Base-by-base conservation (phyloP, 129 eudicot genomes). In the Tagetes erecta region DNA sequence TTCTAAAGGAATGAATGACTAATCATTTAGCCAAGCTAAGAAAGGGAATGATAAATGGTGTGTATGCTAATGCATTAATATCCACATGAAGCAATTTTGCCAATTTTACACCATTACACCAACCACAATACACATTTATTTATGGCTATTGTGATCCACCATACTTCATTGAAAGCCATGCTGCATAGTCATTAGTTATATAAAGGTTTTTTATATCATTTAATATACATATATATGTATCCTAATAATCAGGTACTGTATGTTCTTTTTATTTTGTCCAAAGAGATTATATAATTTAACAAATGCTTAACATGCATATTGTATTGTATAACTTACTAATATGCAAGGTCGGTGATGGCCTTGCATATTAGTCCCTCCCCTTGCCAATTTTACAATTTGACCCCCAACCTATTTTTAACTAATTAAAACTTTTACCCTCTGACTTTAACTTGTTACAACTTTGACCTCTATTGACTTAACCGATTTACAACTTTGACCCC, bases 81-180 rank as follows among this genome's bases (percentile, higher is more conserved):
- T 56, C 74, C 74, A 79, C 83, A 72, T 72, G 68, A 64, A 53
- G 74, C 52, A 55, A 79, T 44, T 68, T 47, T 52, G 45, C 34
- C 68, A 72, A 42, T 52, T 79, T 5, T 73, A 68, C 76, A 57
- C 69, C 69, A 45, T 47, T 70, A 47, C 64, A 80, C 41, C 83
- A 73, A 66, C 79, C 13, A 67, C 55, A n/a, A 65, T 65, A n/a
- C 51, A 65, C 51, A 20, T 39, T 65, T 40, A 65, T n/a, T 65
- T 40, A 39, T 62, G 45, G 36, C 60, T 47, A 47, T 62, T 14
- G 47, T 63, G 60, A 79, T 72, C 72, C 50, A 79, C 72, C 82
- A 64, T 51, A 27, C 49, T 41, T 33, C 68, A 71, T 64, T 78
- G n/a, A 62, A 50, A 52, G 12, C 83, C 68, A 79, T 65, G 59